Evolutionary conservation across 2,329 filamentous ascomycete species (phyloP).

Genomic region (Clonostachys chloroleuca): DNA sequence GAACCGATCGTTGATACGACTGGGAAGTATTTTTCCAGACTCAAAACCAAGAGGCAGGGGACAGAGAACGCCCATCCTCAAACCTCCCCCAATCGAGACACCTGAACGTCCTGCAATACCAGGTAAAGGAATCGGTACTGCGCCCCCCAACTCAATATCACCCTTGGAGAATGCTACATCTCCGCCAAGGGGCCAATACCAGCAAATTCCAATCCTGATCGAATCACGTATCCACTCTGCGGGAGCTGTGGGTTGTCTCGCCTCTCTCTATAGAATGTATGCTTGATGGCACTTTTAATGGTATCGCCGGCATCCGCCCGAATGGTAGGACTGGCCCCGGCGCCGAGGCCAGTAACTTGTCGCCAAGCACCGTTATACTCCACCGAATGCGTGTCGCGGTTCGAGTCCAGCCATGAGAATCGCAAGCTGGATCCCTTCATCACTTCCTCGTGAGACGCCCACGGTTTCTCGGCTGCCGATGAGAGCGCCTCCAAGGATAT

Average conservation of each 20-base stretch:
- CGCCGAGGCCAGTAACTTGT: constrained; percentile 75
- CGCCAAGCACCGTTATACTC: constrained; percentile 82
- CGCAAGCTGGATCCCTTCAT: constrained; percentile 74
- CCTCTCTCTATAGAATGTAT: constrained; percentile 75
- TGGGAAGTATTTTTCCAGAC: constrained; percentile 53
- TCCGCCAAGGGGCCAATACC: constrained; percentile 77
- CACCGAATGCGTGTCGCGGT: constrained; percentile 69
- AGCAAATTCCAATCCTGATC: constrained; percentile 77
- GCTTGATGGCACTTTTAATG: constrained; percentile 81
- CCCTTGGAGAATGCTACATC: constrained; percentile 93
- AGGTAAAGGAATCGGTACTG: constrained; percentile 68
- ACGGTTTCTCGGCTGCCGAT: constrained; percentile 82
- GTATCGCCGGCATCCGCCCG: constrained; percentile 84
- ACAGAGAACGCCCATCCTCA: constrained; percentile 79
- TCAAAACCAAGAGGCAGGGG: constrained; percentile 66
- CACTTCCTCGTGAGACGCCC: constrained; percentile 91
- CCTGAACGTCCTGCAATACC: constrained; percentile 66
- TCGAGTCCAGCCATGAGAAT: constrained; percentile 65
- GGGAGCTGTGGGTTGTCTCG: constrained; percentile 85
- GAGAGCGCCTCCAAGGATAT: constrained; percentile 76
- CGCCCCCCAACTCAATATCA: constrained; percentile 78
- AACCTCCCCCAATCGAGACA: constrained; percentile 75
- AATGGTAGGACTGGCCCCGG: constrained; percentile 74
- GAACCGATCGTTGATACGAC: constrained; percentile 90
- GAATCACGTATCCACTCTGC: constrained; percentile 74